Evolutionary conservation across 345 rosid species (phyloP).

Genomic region (Balakata baccata): DNA sequence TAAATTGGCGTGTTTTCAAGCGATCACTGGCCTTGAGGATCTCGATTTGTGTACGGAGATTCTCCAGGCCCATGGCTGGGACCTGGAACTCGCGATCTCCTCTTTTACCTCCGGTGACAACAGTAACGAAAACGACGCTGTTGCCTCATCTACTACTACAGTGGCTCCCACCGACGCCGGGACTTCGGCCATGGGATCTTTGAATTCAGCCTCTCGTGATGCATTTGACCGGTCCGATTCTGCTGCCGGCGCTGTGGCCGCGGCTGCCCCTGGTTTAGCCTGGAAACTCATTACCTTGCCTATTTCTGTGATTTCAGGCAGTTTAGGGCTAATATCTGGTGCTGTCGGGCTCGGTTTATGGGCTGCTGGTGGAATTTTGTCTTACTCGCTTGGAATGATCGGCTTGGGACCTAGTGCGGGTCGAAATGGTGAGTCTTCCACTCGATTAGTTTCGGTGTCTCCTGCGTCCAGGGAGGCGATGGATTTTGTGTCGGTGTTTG

Average conservation of each 20-base stretch:
- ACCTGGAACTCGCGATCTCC: slow-evolving; percentile 95
- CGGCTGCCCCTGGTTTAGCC: slow-evolving; percentile 58
- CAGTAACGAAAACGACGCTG: slow-evolving; percentile 10
- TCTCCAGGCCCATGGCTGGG: slow-evolving; percentile 96
- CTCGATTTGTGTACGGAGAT: slow-evolving; percentile 87
- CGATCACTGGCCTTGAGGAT: slow-evolving; percentile 90
- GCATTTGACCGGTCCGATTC: slow-evolving; percentile 22
- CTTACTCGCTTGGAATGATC: slow-evolving; percentile 76
- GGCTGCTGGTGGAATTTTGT: slow-evolving; percentile 91
- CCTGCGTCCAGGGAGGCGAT: slow-evolving; percentile 70
- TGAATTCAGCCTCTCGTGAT: slow-evolving; percentile 29
- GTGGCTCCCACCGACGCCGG: slow-evolving; percentile 17
- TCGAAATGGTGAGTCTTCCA: slow-evolving; percentile 44
- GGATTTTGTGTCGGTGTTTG: slow-evolving; percentile 67
- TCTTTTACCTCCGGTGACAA: slow-evolving; percentile 53
- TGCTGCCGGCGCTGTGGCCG: slow-evolving; percentile 10
- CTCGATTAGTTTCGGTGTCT: slow-evolving; percentile 54
- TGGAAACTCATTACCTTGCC: slow-evolving; percentile 88
- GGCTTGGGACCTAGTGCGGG: slow-evolving; percentile 59
- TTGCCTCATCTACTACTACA: slow-evolving; percentile 22
- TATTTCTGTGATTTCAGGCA: slow-evolving; percentile 72
- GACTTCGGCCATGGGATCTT: slow-evolving; percentile 3
- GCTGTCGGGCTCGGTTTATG: slow-evolving; percentile 91
- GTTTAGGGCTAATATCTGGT: slow-evolving; percentile 80
- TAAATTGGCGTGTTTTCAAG: slow-evolving; percentile 86